These are phyloP conservation scores for Arthrobotrys pseudoclavata DNA, from an alignment of 2,329 filamentous ascomycete species.

Conservation along the genomic window DNA sequence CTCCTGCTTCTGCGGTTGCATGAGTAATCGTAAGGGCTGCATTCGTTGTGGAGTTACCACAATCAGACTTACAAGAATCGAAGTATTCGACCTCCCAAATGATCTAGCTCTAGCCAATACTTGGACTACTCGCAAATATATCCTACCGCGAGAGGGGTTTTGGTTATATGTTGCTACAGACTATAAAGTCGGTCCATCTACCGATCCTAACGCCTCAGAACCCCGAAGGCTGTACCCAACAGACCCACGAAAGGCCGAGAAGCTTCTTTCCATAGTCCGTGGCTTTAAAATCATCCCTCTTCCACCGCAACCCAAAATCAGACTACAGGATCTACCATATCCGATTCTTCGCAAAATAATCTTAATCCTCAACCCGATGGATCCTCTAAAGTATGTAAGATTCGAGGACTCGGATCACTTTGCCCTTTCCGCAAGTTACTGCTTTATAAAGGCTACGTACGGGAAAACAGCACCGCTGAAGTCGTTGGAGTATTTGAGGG, in stretches of 20 bases:
- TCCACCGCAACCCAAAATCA: background rate
- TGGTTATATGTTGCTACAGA: constrained; percentile 23
- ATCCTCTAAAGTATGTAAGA: background rate
- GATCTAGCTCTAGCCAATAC: background rate
- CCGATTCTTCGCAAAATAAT: constrained; percentile 8
- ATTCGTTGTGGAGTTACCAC: background rate
- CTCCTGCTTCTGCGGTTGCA: background rate
- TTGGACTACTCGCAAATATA: background rate
- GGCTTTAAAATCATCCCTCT: constrained; percentile 3
- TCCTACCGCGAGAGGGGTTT: constrained; percentile 23
- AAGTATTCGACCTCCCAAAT: constrained; percentile 18
- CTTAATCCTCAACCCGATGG: background rate
- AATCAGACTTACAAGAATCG: constrained; percentile 26
- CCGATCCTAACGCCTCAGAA: background rate
- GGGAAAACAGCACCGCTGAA: background rate
- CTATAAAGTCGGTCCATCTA: background rate
- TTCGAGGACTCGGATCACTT: constrained; percentile 6
- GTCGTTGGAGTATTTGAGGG: constrained; percentile 15
- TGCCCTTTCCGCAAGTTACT: constrained; percentile 1
- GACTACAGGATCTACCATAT: constrained; percentile 18
- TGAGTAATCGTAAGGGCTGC: background rate
- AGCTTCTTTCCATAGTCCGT: constrained; percentile 11
- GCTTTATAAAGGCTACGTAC: background rate
- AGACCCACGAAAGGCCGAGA: background rate
- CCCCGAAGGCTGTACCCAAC: constrained; percentile 17